Evolutionary conservation across 108 stramenopile species (phyloP).

Genomic region (Aureococcus anophagefferens): DNA sequence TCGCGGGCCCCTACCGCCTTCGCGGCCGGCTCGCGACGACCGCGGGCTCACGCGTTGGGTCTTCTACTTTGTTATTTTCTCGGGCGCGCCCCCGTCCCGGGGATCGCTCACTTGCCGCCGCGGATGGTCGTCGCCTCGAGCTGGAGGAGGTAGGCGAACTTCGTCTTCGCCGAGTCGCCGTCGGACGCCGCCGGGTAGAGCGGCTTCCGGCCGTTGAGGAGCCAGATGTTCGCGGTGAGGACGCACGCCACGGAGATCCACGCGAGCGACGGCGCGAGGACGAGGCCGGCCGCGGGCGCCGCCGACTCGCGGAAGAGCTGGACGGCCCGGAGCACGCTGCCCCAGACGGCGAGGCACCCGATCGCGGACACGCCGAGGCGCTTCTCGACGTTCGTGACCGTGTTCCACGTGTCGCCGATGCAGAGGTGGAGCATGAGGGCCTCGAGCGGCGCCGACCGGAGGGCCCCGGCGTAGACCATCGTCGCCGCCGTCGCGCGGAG

Average conservation of each 20-base stretch:
- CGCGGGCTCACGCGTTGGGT: too few species aligned
- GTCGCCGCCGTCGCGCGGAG: slow-evolving; percentile 63
- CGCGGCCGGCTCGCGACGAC: too few species aligned
- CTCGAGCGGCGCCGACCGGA: slow-evolving; percentile 32
- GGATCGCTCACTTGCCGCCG: too few species aligned
- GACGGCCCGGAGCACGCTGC: slow-evolving; percentile 54
- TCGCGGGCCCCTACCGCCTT: too few species aligned
- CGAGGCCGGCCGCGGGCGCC: background rate
- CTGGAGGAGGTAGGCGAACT: background rate
- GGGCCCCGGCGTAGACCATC: slow-evolving; percentile 41
- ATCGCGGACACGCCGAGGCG: slow-evolving; percentile 63
- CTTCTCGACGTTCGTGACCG: slow-evolving; percentile 81
- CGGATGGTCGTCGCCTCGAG: background rate
- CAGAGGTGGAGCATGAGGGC: slow-evolving; percentile 69
- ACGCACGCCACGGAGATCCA: background rate
- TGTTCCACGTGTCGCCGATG: slow-evolving; percentile 87
- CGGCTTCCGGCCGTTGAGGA: background rate
- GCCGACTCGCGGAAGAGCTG: background rate
- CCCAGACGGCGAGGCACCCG: slow-evolving; percentile 49
- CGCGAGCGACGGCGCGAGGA: background rate
- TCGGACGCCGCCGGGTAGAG: background rate
- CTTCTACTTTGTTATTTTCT: too few species aligned
- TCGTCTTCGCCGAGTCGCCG: background rate
- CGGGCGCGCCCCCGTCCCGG: too few species aligned
- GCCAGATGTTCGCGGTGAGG: background rate